Evolutionary conservation across 2,329 filamentous ascomycete species (phyloP).

Genomic region (Penicillium sp.): DNA sequence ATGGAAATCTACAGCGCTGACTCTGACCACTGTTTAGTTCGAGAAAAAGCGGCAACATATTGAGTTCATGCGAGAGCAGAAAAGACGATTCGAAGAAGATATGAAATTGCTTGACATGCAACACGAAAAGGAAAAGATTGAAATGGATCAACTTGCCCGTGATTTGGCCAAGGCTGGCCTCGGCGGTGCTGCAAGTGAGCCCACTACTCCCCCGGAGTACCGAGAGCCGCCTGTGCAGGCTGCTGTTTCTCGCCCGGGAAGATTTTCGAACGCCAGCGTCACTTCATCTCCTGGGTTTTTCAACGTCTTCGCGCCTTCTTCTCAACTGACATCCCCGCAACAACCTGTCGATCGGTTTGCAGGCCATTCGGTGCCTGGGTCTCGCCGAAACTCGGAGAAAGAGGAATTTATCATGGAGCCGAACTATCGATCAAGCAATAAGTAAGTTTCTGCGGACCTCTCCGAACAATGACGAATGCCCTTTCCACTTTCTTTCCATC

Average conservation of each 20-base stretch:
- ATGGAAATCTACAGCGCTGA: not conserved
- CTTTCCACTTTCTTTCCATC: constrained; percentile 56
- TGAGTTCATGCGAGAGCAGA: constrained; percentile 86
- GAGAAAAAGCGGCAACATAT: constrained; percentile 94
- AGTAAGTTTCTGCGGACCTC: not conserved
- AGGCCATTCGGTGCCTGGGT: constrained; percentile 83
- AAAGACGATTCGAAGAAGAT: constrained; percentile 85
- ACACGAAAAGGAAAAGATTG: constrained; percentile 79
- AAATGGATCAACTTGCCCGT: constrained; percentile 82
- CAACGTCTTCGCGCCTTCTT: constrained; percentile 72
- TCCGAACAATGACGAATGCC: not conserved
- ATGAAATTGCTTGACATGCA: constrained; percentile 88
- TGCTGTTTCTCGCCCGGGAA: constrained; percentile 80
- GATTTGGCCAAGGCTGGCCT: constrained; percentile 66
- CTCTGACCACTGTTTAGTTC: constrained; percentile 64
- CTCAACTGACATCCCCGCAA: constrained; percentile 74
- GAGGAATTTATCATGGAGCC: constrained; percentile 75
- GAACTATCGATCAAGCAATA: not conserved
- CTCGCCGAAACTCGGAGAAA: constrained; percentile 86
- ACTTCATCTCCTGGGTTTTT: constrained; percentile 78
- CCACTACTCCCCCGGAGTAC: constrained; percentile 94
- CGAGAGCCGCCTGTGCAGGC: constrained; percentile 79
- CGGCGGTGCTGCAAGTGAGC: constrained; percentile 84
- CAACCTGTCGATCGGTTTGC: constrained; percentile 68
- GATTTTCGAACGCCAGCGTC: constrained; percentile 87